A percentile compares a stretch with the other conserved stretches of the same genome.
Conservation (phyloP, 2,329 filamentous ascomycete species). For the Fusarium piperis region DNA sequence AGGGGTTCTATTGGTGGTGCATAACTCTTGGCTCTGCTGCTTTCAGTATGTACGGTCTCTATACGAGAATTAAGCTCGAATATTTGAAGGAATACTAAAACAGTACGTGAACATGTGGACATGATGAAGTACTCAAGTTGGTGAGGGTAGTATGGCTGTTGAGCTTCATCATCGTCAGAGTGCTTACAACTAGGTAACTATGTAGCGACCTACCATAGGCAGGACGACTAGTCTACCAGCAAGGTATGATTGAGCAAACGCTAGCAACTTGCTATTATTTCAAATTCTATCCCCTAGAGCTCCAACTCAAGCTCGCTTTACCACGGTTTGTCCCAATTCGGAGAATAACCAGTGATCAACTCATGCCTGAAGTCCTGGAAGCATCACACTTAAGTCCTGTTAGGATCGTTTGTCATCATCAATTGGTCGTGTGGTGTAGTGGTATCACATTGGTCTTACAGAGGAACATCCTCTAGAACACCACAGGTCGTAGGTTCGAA, state of each 20-base stretch:
- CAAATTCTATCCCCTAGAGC: too few species aligned
- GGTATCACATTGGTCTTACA: constrained; percentile 32
- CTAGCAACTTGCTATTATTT: too few species aligned
- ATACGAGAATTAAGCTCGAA: not conserved
- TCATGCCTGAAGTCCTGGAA: not conserved
- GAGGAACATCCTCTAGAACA: not conserved
- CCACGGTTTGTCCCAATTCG: not conserved
- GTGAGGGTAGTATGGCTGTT: not conserved
- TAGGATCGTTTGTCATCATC: not conserved
- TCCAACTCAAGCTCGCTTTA: not conserved
- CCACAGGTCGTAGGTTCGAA: constrained; percentile 39
- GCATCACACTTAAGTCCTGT: not conserved
- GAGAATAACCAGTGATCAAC: not conserved
- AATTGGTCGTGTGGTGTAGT: constrained; percentile 30
- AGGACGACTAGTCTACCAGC: not conserved
- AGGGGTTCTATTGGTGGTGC: not conserved
- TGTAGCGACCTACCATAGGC: not conserved
- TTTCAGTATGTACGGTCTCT: not conserved
- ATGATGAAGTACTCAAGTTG: too few species aligned
- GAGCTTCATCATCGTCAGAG: not conserved
- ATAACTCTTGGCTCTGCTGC: not conserved
- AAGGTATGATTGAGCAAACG: not conserved
- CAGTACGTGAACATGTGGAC: not conserved
- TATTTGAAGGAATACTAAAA: not conserved
- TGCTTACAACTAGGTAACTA: not conserved